Conservation (phyloP, 169 alveolate species). For the Cryptosporidium bovis region DNA sequence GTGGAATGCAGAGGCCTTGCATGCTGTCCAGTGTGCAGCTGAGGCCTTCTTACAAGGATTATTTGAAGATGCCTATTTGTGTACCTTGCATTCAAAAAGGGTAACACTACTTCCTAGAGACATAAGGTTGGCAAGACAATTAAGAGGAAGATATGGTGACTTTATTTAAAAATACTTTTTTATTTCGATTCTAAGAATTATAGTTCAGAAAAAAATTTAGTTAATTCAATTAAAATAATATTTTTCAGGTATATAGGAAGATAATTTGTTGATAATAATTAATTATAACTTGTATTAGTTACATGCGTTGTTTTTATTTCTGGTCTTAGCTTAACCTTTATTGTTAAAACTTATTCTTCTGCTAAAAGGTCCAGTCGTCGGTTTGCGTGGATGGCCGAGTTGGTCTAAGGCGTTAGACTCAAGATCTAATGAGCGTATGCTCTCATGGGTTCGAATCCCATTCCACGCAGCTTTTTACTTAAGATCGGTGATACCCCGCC, state of each 20-base stretch:
- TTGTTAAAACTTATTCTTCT: neutral
- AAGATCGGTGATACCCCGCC: too few relatives aligned
- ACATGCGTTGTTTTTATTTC: too few relatives aligned
- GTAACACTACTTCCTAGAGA: conserved; percentile 88
- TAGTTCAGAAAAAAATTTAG: too few relatives aligned
- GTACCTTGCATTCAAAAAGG: conserved; percentile 87
- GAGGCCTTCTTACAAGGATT: conserved; percentile 86
- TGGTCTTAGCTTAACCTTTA: neutral
- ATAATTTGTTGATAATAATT: too few relatives aligned
- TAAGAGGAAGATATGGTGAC: conserved; percentile 80
- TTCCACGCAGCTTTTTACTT: conserved; percentile 77
- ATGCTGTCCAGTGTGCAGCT: conserved; percentile 86
- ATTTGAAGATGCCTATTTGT: conserved; percentile 86
- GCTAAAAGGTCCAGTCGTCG: neutral
- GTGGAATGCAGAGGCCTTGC: conserved; percentile 84
- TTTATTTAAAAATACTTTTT: conserved; percentile 23
- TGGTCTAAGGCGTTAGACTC: conserved; percentile 87
- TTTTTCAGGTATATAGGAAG: conserved; percentile 6
- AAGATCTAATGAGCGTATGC: conserved; percentile 85
- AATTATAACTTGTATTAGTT: too few relatives aligned
- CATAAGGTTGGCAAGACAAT: conserved; percentile 84
- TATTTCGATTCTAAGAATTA: neutral
- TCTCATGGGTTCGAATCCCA: conserved; percentile 87
- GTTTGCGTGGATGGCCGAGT: conserved; percentile 84
- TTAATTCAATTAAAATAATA: too few relatives aligned